Base-by-base conservation (phyloP, 2,329 filamentous ascomycete genomes). In the Gaeumannomyces sp. region DNA sequence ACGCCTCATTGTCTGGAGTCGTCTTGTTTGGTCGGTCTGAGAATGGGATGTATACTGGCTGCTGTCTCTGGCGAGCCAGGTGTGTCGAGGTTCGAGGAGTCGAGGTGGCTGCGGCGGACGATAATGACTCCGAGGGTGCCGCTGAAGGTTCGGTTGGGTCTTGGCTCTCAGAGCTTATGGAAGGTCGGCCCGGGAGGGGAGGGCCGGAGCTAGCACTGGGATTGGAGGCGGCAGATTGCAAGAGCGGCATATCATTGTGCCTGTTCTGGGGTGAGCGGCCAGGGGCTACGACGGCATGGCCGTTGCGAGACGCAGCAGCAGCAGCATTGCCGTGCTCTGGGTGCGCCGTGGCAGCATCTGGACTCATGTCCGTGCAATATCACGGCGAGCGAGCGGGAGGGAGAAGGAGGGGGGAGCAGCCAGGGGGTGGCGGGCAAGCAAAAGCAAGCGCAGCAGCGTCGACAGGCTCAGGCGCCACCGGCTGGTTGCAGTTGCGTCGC, bases 401-500 rank as follows among this genome's bases (percentile, higher is more conserved):
- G 6, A n/a, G 45, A 14, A 14, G 33, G 45, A n/a, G 19, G 45
- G 45, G 22, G 16, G 45, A n/a, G 22, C 19, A 53, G 45, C 45
- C 19, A 53, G 45, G 45, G 19, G 13, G 45, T 22, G 22, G 45
- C 22, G 45, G 45, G 22, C 45, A 11, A 53, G 45, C 45, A 53
- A n/a, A 8, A 50, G 16, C 45, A 53, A 11, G 19, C 7, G 45
- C 19, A n/a, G 16, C 38, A 45, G 38, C 45, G 22, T 10, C 11
- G 4, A n/a, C 22, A 3, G 6, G 22, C 45, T 22, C 25, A 29
- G 25, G 27, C 57, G 57, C 25, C 57, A 59, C 57, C 29, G 57
- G 59, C 60, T 58, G 61, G 63, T 28, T 35, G 62, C 64, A 59
- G 63, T 57, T 35, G 62, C 64, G 64, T 63, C 25, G 38, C 62